A percentile compares a stretch with the other conserved stretches of the same genome.
Conservation (phyloP, 2,329 filamentous ascomycete species). For the Alternaria ethzedia region DNA sequence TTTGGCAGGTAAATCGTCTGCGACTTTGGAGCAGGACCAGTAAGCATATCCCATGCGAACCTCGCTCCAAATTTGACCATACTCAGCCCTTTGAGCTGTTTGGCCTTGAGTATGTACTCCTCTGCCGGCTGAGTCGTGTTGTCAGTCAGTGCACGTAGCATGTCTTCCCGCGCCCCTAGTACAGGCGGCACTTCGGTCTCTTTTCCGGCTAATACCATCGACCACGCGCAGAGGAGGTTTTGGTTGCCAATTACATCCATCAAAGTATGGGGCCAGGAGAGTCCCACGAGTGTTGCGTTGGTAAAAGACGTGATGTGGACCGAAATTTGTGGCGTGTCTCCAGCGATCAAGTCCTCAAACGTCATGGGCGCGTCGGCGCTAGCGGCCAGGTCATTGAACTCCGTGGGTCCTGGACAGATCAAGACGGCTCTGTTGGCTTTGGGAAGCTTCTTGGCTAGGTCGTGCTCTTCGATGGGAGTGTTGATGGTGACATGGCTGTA, state of each 20-base stretch:
- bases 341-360: conserved; percentile 16
- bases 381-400: conserved; percentile 13
- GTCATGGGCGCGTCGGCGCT: conserved; percentile 14
- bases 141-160: conserved; percentile 28
- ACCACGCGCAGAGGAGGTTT: conserved; percentile 57
- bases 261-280: conserved; percentile 57
- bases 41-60: conserved; percentile 17
- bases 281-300: conserved; percentile 58
- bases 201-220: conserved; percentile 52
- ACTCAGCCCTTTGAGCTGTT: conserved; percentile 19
- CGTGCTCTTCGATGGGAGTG: conserved; percentile 52
- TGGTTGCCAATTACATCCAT: conserved; percentile 56
- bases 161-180: conserved; percentile 43
- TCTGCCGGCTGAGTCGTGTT: conserved; percentile 8
- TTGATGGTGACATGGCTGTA: conserved; percentile 49
- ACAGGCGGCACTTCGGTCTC: conserved; percentile 49
- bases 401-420: conserved; percentile 2
- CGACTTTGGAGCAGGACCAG: conserved; percentile 26
- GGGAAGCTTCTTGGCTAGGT: conserved; percentile 50
- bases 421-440: conserved; percentile 2
- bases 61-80: conserved; percentile 16
- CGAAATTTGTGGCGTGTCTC: conserved; percentile 55
- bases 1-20: conserved; percentile 52
- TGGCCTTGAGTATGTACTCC: conserved; percentile 18
- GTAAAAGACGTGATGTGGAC: conserved; percentile 58